Base-by-base conservation (phyloP, 1,284 basidiomycete species). In the Fistulinella staudtii region DNA sequence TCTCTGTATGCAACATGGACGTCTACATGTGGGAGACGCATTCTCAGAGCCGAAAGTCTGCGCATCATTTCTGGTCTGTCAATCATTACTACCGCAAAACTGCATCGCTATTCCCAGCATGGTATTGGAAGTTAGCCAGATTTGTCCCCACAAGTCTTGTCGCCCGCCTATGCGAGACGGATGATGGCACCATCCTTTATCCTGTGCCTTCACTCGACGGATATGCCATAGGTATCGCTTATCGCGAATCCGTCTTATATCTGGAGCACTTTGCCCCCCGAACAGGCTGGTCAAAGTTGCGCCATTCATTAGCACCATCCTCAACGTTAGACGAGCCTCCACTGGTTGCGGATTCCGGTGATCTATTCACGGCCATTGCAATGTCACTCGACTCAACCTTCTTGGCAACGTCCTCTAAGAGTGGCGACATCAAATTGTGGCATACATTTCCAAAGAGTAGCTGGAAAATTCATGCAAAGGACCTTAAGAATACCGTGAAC, bases 61-160 rank as follows among this genome's bases (percentile, higher is more conserved):
- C 43, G 6, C 47, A 45, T 7, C 45, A 39, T 24, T 30, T 58
- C 37, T 58, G 54, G 53, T 53, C 56, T 6, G 36, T 43, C 27
- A 45, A 46, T 29, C 41, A 40, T 22, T 58, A 36, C 20, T 36
- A 28, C 35, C 34, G 35, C 23, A 56, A 56, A 22, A 2, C 20
- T 7, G 30, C 46, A 7, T 43, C 42, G 8, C 21, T 43, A 20
- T 37, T 52, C 27, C 56, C 55, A 10, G 47, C 46, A 8, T 56
- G 56, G 55, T 53, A 56, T 33, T 47, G 41, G 18, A 56, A 53
- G 37, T 4, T 56, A 4, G 46, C 14, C 22, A 39, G 7, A 23
- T 22, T 56, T 2, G 23, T 53, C 13, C 51, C 53, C 14, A 18
- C 33, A 17, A 8, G 4, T 9, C 8, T 51, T 13, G 9, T 53